A percentile compares a stretch with the other conserved stretches of the same genome.
These are phyloP conservation scores for Brettanomyces nanus DNA, from an alignment of 805 yeast species.

Conservation along the genomic window DNA sequence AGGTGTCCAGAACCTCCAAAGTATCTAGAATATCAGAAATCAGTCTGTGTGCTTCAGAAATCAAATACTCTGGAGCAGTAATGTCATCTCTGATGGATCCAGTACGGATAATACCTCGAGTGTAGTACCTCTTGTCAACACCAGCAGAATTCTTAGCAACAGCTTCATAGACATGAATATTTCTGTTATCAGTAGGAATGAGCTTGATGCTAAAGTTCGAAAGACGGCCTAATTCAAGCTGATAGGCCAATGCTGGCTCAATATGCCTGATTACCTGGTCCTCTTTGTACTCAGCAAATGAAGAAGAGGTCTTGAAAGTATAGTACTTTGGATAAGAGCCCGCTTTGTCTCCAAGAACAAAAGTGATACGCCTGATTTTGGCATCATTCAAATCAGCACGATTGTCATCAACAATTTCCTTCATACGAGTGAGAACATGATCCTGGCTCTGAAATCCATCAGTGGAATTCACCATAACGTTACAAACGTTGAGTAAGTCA, in stretches of 20 bases:
- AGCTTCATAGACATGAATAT: conserved; percentile 96
- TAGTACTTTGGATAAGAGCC: conserved; percentile 93
- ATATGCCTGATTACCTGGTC: conserved; percentile 94
- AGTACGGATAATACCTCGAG: conserved; percentile 95
- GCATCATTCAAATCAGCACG: conserved; percentile 63
- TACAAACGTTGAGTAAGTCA: conserved; percentile 70
- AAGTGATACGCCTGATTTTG: conserved; percentile 86
- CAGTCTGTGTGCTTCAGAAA: conserved; percentile 91
- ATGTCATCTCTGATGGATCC: conserved; percentile 92
- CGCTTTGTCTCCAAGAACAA: conserved; percentile 73
- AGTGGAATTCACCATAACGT: conserved; percentile 63
- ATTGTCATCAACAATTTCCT: conserved; percentile 57
- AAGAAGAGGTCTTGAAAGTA: conserved; percentile 55
- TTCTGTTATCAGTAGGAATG: conserved; percentile 91
- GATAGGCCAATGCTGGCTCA: conserved; percentile 97
- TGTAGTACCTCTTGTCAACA: conserved; percentile 90
- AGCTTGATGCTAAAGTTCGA: conserved; percentile 94
- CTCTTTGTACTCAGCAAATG: conserved; percentile 73
- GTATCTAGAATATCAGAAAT: conserved; percentile 96
- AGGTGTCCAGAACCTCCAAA: conserved; percentile 86
- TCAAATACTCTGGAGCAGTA: conserved; percentile 85
- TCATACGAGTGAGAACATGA: conserved; percentile 54
- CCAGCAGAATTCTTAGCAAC: conserved; percentile 83
- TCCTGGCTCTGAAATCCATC: conserved; percentile 71
- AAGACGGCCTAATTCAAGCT: conserved; percentile 87